phyloP scores from a whole-genome alignment of 208 protist genomes.

The Wallacemonas collosoma region DNA sequence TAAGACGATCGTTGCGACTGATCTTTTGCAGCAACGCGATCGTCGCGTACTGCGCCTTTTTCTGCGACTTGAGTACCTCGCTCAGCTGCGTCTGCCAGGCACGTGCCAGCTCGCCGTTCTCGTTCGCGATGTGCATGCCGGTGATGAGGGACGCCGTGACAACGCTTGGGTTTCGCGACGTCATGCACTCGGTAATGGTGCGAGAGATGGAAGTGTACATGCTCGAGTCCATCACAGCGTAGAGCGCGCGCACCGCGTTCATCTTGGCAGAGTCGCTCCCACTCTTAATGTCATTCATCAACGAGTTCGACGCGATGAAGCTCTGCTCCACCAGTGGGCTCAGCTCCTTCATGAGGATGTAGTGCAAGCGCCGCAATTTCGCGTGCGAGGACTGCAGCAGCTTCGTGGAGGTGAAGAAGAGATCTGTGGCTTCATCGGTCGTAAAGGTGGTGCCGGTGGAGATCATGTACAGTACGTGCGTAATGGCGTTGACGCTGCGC shows the following conservation, averaged over 20 bases:
- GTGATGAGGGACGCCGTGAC: slow-evolving; percentile 97
- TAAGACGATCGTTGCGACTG: slow-evolving; percentile 96
- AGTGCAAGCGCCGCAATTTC: slow-evolving; percentile 96
- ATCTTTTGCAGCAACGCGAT: slow-evolving; percentile 97
- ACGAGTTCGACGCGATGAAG: slow-evolving; percentile 97
- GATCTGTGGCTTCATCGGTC: slow-evolving; percentile 94
- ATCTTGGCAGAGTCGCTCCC: slow-evolving; percentile 92
- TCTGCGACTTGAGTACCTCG: slow-evolving; percentile 84
- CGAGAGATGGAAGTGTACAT: slow-evolving; percentile 96
- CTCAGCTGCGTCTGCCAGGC: slow-evolving; percentile 96
- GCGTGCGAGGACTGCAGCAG: slow-evolving; percentile 96
- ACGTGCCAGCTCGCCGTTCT: slow-evolving; percentile 85
- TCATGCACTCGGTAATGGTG: slow-evolving; percentile 97
- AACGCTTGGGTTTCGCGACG: slow-evolving; percentile 95
- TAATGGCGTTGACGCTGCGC: slow-evolving; percentile 90
- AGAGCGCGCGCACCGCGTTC: slow-evolving; percentile 95
- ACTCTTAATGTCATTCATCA: slow-evolving; percentile 97
- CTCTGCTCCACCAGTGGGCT: slow-evolving; percentile 92
- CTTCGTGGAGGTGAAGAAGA: slow-evolving; percentile 99
- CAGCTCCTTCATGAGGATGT: slow-evolving; percentile 98
- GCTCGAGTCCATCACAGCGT: slow-evolving; percentile 94
- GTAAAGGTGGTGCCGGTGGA: slow-evolving; percentile 93
- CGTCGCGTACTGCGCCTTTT: slow-evolving; percentile 97
- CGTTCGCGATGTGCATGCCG: slow-evolving; percentile 94
- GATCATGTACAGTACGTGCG: slow-evolving; percentile 96